Evolutionary conservation across 805 yeast species (phyloP).

Genomic region (Metschnikowia lochheadii): DNA sequence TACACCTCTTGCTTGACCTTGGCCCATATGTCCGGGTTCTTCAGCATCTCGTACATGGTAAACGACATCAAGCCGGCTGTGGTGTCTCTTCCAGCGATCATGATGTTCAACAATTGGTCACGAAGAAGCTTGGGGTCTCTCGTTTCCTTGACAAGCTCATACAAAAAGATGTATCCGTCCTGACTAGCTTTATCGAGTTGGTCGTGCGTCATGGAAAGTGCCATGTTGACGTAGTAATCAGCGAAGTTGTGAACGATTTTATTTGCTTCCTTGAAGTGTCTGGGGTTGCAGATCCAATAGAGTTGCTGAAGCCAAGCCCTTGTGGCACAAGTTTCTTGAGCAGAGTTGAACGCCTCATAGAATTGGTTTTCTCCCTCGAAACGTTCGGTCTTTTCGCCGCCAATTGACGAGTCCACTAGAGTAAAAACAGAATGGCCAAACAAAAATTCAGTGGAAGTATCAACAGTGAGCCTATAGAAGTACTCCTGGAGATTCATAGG

Average conservation of each 20-base stretch:
- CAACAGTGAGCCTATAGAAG: slow-evolving; percentile 15
- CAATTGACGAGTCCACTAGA: slow-evolving; percentile 4
- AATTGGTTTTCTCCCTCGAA: slow-evolving; percentile 12
- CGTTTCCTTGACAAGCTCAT: slow-evolving; percentile 13
- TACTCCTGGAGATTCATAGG: slow-evolving; percentile 14
- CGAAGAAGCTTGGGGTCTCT: slow-evolving; percentile 12
- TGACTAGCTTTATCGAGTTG: slow-evolving; percentile 7
- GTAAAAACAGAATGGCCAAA: slow-evolving; percentile 14
- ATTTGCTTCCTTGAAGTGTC: slow-evolving; percentile 4
- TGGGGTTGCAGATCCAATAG: slow-evolving; percentile 10
- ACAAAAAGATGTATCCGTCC: slow-evolving; percentile 10
- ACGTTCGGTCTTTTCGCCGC: slow-evolving; percentile 5
- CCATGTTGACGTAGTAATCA: slow-evolving; percentile 6
- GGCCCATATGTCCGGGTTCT: slow-evolving; percentile 27
- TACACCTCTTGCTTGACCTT: slow-evolving; percentile 27
- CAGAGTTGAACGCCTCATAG: slow-evolving; percentile 10
- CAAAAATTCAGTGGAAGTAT: slow-evolving; percentile 15
- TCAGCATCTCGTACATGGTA: slow-evolving; percentile 25
- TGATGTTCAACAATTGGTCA: slow-evolving; percentile 15
- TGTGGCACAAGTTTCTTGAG: slow-evolving; percentile 8
- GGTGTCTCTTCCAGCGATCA: slow-evolving; percentile 17
- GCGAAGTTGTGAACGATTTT: slow-evolving; percentile 12
- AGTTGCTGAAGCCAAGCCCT: slow-evolving; percentile 7
- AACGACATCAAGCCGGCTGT: slow-evolving; percentile 15
- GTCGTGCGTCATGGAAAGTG: slow-evolving; percentile 5